phyloP scores from a whole-genome alignment of 176 grass and related monocot genomes.

The Oryza rufipogon region DNA sequence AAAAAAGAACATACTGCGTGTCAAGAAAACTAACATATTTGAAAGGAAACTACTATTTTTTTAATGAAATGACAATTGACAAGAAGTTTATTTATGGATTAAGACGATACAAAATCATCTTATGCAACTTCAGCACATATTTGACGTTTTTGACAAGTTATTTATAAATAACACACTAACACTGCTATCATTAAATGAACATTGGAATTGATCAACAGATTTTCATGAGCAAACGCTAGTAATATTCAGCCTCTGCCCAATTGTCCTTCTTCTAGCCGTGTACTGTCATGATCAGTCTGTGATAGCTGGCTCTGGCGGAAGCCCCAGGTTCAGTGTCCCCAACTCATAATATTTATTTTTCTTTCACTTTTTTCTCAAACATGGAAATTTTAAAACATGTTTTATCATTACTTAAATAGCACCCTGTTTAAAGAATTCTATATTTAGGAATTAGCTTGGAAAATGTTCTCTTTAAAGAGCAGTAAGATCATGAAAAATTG shows the following conservation, averaged over 20 bases:
- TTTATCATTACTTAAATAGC: constrained; percentile 1
- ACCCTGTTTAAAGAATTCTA: neutral
- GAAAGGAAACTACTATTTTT: neutral
- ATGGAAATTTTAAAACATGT: neutral
- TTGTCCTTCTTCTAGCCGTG: neutral
- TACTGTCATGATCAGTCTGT: neutral
- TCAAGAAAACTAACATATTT: constrained; percentile 24
- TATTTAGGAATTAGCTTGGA: neutral
- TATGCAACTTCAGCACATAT: constrained; percentile 20
- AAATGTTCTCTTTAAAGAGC: neutral
- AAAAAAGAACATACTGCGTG: neutral
- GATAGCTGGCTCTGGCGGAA: neutral
- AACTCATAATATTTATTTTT: neutral
- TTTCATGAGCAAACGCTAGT: neutral
- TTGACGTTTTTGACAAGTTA: neutral
- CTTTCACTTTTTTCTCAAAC: neutral
- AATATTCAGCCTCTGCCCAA: neutral
- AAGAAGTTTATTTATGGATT: neutral
- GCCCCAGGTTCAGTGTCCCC: neutral
- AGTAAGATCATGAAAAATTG: neutral
- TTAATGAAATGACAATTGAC: neutral
- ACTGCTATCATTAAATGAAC: constrained; percentile 16
- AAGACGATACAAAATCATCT: constrained; percentile 9
- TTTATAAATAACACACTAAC: constrained; percentile 17
- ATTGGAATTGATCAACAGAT: neutral